These are phyloP conservation scores for Petrea volubilis DNA, from an alignment of 257 asterid species.

Conservation along the genomic window DNA sequence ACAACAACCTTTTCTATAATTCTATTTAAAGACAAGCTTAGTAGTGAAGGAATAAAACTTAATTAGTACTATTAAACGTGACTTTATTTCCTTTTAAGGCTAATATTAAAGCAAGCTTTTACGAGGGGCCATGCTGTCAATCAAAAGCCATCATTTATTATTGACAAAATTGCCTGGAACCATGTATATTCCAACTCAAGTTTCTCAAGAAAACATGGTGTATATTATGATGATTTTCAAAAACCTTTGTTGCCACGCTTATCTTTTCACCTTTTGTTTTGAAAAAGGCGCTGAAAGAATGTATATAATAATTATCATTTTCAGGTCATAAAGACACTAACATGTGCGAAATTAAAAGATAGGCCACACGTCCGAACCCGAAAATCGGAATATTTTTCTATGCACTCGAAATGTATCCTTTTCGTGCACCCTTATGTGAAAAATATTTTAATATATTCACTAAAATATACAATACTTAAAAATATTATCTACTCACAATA, in stretches of 20 bases:
- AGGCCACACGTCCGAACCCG: too few relatives aligned
- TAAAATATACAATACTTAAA: too few relatives aligned
- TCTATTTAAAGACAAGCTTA: conserved; percentile 24
- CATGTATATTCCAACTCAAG: conserved; percentile 19
- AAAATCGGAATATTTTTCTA: too few relatives aligned
- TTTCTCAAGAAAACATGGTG: neutral
- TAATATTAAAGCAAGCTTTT: conserved; percentile 9
- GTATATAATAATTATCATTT: neutral
- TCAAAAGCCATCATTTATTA: conserved; percentile 16
- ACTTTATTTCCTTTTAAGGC: conserved; percentile 1
- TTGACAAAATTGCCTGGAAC: neutral
- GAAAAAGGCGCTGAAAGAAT: conserved; percentile 10
- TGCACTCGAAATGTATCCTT: too few relatives aligned
- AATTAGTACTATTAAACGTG: neutral
- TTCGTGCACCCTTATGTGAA: too few relatives aligned
- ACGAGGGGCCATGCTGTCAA: conserved; percentile 14
- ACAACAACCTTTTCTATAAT: neutral
- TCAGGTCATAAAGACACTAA: too few relatives aligned
- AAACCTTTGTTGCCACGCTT: conserved; percentile 22
- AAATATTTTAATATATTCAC: too few relatives aligned
- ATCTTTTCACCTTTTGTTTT: neutral
- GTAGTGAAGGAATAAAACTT: conserved; percentile 22
- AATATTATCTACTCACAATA: too few relatives aligned
- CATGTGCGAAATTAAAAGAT: too few relatives aligned
- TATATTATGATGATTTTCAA: conserved; percentile 17